A percentile compares a stretch with the other conserved stretches of the same genome.
phyloP scores from a whole-genome alignment of 176 grass and related monocot species.

The Musa acuminata region DNA sequence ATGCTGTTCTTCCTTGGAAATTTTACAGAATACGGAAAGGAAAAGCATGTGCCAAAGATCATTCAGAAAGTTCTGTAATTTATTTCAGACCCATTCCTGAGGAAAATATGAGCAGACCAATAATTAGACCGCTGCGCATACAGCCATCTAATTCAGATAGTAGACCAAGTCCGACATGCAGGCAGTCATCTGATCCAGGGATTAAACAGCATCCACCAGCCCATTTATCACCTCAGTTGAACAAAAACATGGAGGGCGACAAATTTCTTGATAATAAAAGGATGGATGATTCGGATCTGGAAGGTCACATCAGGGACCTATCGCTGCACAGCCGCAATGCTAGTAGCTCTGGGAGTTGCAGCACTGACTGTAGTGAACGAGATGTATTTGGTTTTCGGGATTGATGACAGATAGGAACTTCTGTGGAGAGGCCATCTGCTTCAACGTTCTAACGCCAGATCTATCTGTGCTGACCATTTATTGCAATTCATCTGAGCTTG shows the following conservation, averaged over 20 bases:
- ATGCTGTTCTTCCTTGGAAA: background rate
- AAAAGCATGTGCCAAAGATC: conserved; percentile 70
- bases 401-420: background rate
- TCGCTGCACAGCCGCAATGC: conserved; percentile 46
- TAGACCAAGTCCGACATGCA: conserved; percentile 22
- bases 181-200: conserved; percentile 27
- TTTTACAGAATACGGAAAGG: conserved; percentile 64
- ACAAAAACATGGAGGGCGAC: conserved; percentile 72
- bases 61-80: conserved; percentile 16
- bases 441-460: background rate
- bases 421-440: background rate
- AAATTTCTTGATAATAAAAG: conserved; percentile 71
- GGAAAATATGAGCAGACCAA: conserved; percentile 61
- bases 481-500: background rate
- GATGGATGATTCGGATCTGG: conserved; percentile 33
- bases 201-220: conserved; percentile 18
- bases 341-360: conserved; percentile 67
- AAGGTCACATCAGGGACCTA: conserved; percentile 46
- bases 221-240: conserved; percentile 50
- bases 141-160: conserved; percentile 34
- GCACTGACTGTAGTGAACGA: conserved; percentile 68
- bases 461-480: conserved; percentile 6
- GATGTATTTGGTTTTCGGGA: conserved; percentile 18
- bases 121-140: conserved; percentile 40
- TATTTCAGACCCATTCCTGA: conserved; percentile 55